A percentile compares a stretch with the other conserved stretches of the same genome.
Conservation (phyloP, 1,139 yeast species). For the Yamadazyma friedrichii region DNA sequence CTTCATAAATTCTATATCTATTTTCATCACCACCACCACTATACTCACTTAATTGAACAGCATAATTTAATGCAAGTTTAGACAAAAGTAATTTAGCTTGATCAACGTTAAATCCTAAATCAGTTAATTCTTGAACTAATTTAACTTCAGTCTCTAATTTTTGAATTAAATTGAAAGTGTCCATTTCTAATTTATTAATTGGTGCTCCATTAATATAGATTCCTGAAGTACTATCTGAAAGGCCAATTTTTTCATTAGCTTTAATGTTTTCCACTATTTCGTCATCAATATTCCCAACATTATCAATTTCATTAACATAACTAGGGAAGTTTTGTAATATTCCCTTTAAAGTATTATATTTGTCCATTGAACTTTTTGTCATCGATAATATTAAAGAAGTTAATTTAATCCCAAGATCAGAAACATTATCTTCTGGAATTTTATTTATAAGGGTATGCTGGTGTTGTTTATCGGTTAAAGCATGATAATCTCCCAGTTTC, state of each 20-base stretch:
- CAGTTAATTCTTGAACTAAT: slow-evolving; percentile 25
- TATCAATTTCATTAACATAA: slow-evolving; percentile 1
- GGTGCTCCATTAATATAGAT: slow-evolving; percentile 65
- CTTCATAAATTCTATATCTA: slow-evolving; percentile 34
- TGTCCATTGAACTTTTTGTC: slow-evolving; percentile 8
- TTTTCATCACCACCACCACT: slow-evolving; percentile 41
- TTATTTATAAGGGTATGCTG: slow-evolving; percentile 44
- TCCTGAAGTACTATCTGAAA: slow-evolving; percentile 45
- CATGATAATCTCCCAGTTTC: slow-evolving; percentile 31
- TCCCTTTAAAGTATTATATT: slow-evolving; percentile 31
- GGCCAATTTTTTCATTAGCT: slow-evolving; percentile 32
- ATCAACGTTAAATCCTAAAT: slow-evolving; percentile 33
- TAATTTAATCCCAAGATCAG: slow-evolving; percentile 42
- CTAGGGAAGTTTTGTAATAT: slow-evolving; percentile 16
- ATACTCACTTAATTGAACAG: slow-evolving; percentile 34
- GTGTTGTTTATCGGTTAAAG: slow-evolving; percentile 58
- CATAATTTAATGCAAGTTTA: slow-evolving; percentile 45
- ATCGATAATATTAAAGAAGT: slow-evolving; percentile 39
- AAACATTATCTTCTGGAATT: not conserved
- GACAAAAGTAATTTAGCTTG: slow-evolving; percentile 40
- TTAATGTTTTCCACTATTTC: slow-evolving; percentile 21
- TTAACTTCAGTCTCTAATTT: slow-evolving; percentile 36
- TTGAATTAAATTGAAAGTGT: slow-evolving; percentile 39
- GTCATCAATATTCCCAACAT: slow-evolving; percentile 9
- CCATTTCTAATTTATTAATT: slow-evolving; percentile 41